A percentile compares a stretch with the other conserved stretches of the same genome.
phyloP scores from a whole-genome alignment of 1,284 basidiomycete genomes.

The Bjerkandera adusta region DNA sequence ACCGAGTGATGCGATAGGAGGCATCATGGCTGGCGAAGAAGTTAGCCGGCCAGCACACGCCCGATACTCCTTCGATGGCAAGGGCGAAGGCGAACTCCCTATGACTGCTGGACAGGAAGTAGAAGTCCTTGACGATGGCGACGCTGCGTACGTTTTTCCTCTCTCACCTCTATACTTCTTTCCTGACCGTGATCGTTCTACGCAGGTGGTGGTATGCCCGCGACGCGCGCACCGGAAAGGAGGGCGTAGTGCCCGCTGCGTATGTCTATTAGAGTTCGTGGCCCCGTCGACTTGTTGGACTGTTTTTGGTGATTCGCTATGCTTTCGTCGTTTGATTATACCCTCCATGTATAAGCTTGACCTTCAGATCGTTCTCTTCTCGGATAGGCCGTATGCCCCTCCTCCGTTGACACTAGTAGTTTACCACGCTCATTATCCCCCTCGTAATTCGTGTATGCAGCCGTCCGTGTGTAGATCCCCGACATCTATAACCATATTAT shows the following conservation, averaged over 20 bases:
- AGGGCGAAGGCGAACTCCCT: constrained; percentile 73
- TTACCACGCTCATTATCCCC: constrained; percentile 10
- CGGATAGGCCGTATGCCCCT: not conserved
- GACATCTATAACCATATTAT: not conserved
- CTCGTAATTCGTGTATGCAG: constrained; percentile 4
- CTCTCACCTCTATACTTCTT: constrained; percentile 11
- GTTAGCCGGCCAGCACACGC: constrained; percentile 71
- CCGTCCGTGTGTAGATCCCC: not conserved
- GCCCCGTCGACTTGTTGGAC: not conserved
- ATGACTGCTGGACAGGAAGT: constrained; percentile 71
- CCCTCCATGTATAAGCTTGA: constrained; percentile 37
- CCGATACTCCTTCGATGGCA: constrained; percentile 76
- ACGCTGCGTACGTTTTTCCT: constrained; percentile 62
- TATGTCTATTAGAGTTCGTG: constrained; percentile 67
- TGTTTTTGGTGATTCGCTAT: constrained; percentile 15
- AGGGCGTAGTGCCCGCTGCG: constrained; percentile 87
- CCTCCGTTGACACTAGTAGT: not conserved
- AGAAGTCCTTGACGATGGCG: constrained; percentile 75
- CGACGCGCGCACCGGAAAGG: constrained; percentile 71
- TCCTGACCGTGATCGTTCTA: constrained; percentile 16
- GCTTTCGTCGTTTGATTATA: constrained; percentile 21
- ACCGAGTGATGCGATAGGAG: constrained; percentile 69
- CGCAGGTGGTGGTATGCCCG: constrained; percentile 90
- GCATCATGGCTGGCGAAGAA: constrained; percentile 61
- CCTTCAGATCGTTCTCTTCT: constrained; percentile 29